Conservation (phyloP, 2,329 filamentous ascomycete genomes). For the Dactylella cylindrospora region DNA sequence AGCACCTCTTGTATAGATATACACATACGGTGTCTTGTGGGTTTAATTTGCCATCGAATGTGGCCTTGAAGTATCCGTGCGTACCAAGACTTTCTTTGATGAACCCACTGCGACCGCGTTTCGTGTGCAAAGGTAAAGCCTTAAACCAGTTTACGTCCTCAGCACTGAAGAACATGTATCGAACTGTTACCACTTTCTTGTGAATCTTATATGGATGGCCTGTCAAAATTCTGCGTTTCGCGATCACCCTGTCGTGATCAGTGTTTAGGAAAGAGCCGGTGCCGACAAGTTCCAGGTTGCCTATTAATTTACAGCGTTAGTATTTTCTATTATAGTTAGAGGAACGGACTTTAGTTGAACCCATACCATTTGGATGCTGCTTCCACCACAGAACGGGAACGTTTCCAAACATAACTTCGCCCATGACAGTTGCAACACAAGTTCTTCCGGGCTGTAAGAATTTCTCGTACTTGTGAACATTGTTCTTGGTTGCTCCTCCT, state of each 20-base stretch:
- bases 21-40: constrained; percentile 77
- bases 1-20: constrained; percentile 75
- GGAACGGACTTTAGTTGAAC: neutral
- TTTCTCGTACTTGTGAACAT: constrained; percentile 90
- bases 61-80: constrained; percentile 99
- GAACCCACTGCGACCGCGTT: constrained; percentile 79
- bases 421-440: constrained; percentile 84
- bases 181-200: constrained; percentile 92
- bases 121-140: constrained; percentile 91
- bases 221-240: constrained; percentile 89
- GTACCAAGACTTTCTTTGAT: constrained; percentile 94
- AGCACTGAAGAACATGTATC: constrained; percentile 96
- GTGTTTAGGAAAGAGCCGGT: constrained; percentile 82
- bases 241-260: constrained; percentile 75
- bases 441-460: constrained; percentile 89
- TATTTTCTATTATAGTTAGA: neutral
- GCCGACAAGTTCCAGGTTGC: constrained; percentile 70
- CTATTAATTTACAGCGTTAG: constrained; percentile 3
- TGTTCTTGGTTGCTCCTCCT: constrained; percentile 84
- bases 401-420: constrained; percentile 87
- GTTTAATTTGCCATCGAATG: constrained; percentile 93
- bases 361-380: constrained; percentile 34
- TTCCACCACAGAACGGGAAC: constrained; percentile 68
- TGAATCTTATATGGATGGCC: constrained; percentile 99
- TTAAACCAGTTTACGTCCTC: constrained; percentile 98